Conservation (phyloP, 192 early-diverging fungal genomes). For the Diversispora eburnea region DNA sequence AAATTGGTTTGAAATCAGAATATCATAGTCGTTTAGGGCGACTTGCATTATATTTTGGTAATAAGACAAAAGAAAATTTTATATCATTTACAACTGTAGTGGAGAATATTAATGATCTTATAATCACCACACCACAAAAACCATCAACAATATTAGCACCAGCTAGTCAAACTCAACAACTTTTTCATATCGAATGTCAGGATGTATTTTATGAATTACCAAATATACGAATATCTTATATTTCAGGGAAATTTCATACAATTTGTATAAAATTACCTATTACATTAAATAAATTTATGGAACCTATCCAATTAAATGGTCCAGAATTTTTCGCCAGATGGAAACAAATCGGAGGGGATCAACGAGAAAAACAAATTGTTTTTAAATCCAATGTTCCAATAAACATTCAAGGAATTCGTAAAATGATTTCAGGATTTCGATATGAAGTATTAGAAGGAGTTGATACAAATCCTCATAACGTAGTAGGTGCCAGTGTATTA, state of each 20-base stretch:
- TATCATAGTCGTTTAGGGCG: constrained; percentile 88
- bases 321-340: constrained; percentile 86
- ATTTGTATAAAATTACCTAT: constrained; percentile 71
- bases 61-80: constrained; percentile 75
- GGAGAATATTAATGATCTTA: constrained; percentile 48
- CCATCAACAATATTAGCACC: constrained; percentile 58
- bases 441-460: constrained; percentile 76
- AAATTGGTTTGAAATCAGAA: constrained; percentile 90
- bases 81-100: constrained; percentile 56
- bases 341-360: constrained; percentile 91
- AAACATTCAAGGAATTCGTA: constrained; percentile 50
- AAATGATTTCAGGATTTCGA: constrained; percentile 61
- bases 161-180: constrained; percentile 73
- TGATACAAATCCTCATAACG: constrained; percentile 86
- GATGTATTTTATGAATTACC: constrained; percentile 59
- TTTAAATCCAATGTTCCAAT: constrained; percentile 49
- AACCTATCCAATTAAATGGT: constrained; percentile 71
- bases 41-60: constrained; percentile 87
- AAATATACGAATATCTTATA: constrained; percentile 65
- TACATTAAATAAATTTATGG: constrained; percentile 81
- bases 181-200: constrained; percentile 76
- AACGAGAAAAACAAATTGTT: constrained; percentile 77
- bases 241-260: constrained; percentile 57
- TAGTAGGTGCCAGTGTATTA: constrained; percentile 88
- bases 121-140: constrained; percentile 53